Conservation (phyloP, 2,329 filamentous ascomycete species). For the Ophiocordyceps unilateralis region DNA sequence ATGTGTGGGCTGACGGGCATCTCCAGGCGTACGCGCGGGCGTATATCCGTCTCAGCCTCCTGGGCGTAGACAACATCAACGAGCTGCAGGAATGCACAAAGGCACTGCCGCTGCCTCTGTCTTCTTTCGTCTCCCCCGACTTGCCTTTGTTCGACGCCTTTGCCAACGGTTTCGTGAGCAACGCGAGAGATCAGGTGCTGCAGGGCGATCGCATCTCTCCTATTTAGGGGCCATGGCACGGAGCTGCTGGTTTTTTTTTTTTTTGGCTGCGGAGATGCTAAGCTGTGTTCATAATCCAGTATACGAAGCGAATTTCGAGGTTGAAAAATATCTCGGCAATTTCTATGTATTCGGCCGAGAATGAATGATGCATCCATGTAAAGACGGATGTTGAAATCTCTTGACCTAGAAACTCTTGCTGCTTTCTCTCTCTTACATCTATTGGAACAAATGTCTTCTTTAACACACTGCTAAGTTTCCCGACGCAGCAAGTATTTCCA, state of each 20-base stretch:
- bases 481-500: too few relatives aligned
- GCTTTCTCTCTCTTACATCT: too few relatives aligned
- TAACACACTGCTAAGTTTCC: too few relatives aligned
- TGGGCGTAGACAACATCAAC: conserved; percentile 38
- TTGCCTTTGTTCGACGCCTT: not conserved
- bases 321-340: too few relatives aligned
- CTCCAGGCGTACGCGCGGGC: conserved; percentile 30
- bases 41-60: conserved; percentile 32
- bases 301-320: too few relatives aligned
- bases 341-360: too few relatives aligned
- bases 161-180: not conserved
- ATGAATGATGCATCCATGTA: too few relatives aligned
- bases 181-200: not conserved
- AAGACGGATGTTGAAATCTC: too few relatives aligned
- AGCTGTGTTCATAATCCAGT: too few relatives aligned
- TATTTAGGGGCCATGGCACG: not conserved
- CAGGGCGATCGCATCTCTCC: not conserved
- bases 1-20: not conserved
- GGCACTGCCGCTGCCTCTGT: conserved; percentile 9
- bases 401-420: too few relatives aligned
- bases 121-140: not conserved
- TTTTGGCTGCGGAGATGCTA: too few relatives aligned
- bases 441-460: too few relatives aligned
- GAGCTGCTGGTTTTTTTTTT: not conserved
- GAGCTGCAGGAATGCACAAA: conserved; percentile 33